Evolutionary conservation across 2,329 filamentous ascomycete genomes (phyloP), one percentile per base, ranked within the genome.

Genomic region (Cercospora sojina): DNA sequence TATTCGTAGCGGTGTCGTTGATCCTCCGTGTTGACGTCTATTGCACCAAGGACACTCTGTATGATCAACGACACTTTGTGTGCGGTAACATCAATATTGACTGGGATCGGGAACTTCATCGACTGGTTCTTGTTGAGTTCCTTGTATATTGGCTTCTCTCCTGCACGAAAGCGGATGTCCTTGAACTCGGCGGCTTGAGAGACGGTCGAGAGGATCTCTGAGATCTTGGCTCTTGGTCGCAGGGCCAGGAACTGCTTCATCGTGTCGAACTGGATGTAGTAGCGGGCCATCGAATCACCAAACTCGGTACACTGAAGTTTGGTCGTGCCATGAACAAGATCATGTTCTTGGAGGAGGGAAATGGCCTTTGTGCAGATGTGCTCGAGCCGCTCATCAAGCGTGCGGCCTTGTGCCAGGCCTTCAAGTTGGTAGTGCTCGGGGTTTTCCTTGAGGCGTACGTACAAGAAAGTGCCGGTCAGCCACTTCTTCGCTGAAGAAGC

Each of bases 11-110:
- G 84, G 73, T 86, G 81, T 70, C 85, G 86, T 59, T 80, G 78
- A 18, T 90, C 87, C 1, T 85, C 83, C n/a, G 79, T 80, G 9
- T 87, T 87, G 31, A 86, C 81, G 1, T 91, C 89, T 13, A 89
- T 82, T 27, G 82, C 85, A 16, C 91, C 90, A 10, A 96, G 84
- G 63, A 91, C 86, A 2, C 88, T 84, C 75, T 96, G 92, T n/a
- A 95, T 84, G 27, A 94, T 84, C 3, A 96, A 80, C 2, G 88
- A 93, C 1, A 92, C 84, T 73, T 96, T 96, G 75, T 96, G 91
- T 32, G 87, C 84, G 1, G 87, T 83, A 5, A 86, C 81, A 8
- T 85, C 85, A 13, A 95, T 79, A 47, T 87, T 86, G 20, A 89
- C 88, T 63, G 88, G 89, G 58, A 95, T 85, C 0, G 88, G 87